phyloP scores from a whole-genome alignment of 257 asterid genomes.

The Nicotiana benthamiana region DNA sequence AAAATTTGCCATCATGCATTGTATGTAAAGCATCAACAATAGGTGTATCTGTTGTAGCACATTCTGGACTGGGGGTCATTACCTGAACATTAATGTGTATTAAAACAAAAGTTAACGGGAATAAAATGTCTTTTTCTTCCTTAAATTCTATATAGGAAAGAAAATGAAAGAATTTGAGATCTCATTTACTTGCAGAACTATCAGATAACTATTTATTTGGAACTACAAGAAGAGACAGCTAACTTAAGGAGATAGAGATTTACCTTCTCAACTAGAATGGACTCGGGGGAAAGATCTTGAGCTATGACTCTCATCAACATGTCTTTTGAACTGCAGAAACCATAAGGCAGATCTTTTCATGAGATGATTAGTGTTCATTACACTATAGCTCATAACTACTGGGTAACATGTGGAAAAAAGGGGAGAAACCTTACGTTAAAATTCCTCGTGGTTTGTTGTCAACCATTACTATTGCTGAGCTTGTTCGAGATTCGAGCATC shows the following conservation, averaged over 20 bases:
- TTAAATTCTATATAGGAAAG: background rate
- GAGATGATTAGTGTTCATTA: background rate
- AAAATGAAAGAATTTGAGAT: background rate
- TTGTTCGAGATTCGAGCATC: slow-evolving; percentile 62
- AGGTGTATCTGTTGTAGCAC: slow-evolving; percentile 76
- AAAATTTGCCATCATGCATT: slow-evolving; percentile 87
- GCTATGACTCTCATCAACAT: slow-evolving; percentile 90
- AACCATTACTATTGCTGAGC: slow-evolving; percentile 63
- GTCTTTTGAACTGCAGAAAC: slow-evolving; percentile 66
- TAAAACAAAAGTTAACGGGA: background rate
- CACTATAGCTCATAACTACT: background rate
- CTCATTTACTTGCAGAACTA: background rate
- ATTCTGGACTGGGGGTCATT: slow-evolving; percentile 94
- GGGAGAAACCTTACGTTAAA: slow-evolving; percentile 30
- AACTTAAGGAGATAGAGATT: slow-evolving; percentile 1
- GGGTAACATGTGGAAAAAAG: background rate
- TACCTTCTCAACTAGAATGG: slow-evolving; percentile 84
- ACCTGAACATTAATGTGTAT: slow-evolving; percentile 38
- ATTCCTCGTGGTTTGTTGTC: slow-evolving; percentile 92
- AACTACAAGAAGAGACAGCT: background rate
- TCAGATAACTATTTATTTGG: background rate
- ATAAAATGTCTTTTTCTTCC: background rate
- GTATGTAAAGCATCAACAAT: slow-evolving; percentile 94
- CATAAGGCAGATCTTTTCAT: background rate
- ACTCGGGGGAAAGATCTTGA: slow-evolving; percentile 65